These are phyloP conservation scores for Pelargonium cotyledonis DNA, from an alignment of 441 rosid species.

Conservation along the genomic window DNA sequence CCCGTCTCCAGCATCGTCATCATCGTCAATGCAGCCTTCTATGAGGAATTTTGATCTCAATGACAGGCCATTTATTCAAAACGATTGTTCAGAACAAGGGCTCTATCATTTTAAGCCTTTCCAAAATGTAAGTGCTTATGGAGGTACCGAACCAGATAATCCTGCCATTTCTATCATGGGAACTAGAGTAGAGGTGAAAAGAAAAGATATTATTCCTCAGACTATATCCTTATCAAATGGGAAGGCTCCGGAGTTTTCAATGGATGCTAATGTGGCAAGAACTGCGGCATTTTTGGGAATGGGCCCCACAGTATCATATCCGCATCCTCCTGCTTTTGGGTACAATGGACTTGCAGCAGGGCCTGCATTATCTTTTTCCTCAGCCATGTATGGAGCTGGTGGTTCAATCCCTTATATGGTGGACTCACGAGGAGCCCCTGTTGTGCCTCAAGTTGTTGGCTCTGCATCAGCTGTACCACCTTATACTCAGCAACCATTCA, in stretches of 20 bases:
- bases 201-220: slow-evolving; percentile 44
- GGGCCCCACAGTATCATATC: slow-evolving; percentile 44
- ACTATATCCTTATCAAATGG: slow-evolving; percentile 49
- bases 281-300: slow-evolving; percentile 51
- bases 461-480: slow-evolving; percentile 47
- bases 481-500: slow-evolving; percentile 53
- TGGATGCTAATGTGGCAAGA: slow-evolving; percentile 47
- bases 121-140: slow-evolving; percentile 34
- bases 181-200: slow-evolving; percentile 52
- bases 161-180: slow-evolving; percentile 77
- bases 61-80: slow-evolving; percentile 57
- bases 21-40: slow-evolving; percentile 62
- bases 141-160: slow-evolving; percentile 42
- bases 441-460: slow-evolving; percentile 60
- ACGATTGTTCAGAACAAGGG: slow-evolving; percentile 49
- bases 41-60: slow-evolving; percentile 85
- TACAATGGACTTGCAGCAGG: slow-evolving; percentile 49
- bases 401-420: slow-evolving; percentile 59
- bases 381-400: slow-evolving; percentile 56
- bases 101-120: slow-evolving; percentile 29
- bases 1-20: slow-evolving; percentile 71
- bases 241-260: slow-evolving; percentile 45
- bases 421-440: slow-evolving; percentile 61
- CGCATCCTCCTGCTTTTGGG: slow-evolving; percentile 58
- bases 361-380: slow-evolving; percentile 45